These are phyloP conservation scores for Arthrobotrys sinensis DNA, from an alignment of 2,329 filamentous ascomycete genomes.

Conservation along the genomic window DNA sequence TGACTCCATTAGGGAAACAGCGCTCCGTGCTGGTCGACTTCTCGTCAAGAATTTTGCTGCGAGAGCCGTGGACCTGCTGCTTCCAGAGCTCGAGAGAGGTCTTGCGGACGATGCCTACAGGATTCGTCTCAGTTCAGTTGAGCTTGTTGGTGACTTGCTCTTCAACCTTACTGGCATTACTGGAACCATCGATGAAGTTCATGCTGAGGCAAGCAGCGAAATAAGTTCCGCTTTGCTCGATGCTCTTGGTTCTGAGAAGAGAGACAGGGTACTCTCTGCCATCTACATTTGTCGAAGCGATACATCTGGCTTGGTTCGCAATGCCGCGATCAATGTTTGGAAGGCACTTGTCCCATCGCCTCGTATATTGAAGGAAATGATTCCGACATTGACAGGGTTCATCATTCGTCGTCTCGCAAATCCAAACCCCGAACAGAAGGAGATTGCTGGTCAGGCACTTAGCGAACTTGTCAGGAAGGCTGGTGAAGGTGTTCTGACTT, in stretches of 20 bases:
- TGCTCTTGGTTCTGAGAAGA: constrained; percentile 93
- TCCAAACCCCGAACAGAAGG: constrained; percentile 98
- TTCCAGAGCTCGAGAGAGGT: constrained; percentile 95
- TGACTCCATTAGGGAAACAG: constrained; percentile 97
- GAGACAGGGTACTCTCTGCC: constrained; percentile 96
- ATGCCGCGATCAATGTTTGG: constrained; percentile 93
- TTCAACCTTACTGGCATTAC: constrained; percentile 98
- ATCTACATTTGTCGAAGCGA: constrained; percentile 98
- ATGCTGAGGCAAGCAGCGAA: constrained; percentile 78
- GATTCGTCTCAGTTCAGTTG: constrained; percentile 97
- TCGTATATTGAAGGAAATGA: constrained; percentile 91
- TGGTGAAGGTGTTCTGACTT: constrained; percentile 91
- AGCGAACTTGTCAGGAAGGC: constrained; percentile 97
- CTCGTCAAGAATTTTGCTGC: constrained; percentile 99
- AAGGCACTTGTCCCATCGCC: constrained; percentile 95
- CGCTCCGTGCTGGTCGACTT: constrained; percentile 90
- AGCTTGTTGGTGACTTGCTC: constrained; percentile 93
- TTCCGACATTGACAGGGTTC: constrained; percentile 93
- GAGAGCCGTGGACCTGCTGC: constrained; percentile 90
- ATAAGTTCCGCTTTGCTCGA: constrained; percentile 94
- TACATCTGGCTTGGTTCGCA: constrained; percentile 90
- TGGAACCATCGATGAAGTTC: constrained; percentile 80
- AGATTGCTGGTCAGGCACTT: constrained; percentile 96
- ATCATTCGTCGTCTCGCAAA: constrained; percentile 94
- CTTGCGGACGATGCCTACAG: constrained; percentile 98